Evolutionary conservation across 306 rosid species (phyloP).

Genomic region (Dicorynia guianensis): DNA sequence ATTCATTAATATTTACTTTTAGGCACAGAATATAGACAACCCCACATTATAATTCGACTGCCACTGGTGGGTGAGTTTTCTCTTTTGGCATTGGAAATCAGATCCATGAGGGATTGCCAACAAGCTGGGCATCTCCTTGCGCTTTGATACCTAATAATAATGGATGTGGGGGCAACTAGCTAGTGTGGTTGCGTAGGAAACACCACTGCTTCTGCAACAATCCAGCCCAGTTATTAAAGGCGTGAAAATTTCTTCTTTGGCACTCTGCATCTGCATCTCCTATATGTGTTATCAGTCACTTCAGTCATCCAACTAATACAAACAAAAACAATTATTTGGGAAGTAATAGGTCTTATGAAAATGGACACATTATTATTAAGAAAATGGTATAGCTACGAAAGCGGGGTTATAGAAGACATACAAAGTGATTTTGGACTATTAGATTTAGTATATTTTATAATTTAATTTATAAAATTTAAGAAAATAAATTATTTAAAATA

Average conservation of each 20-base stretch:
- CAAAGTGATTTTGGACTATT: too few relatives aligned
- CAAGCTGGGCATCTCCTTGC: constrained; percentile 10
- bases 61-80: constrained; percentile 30
- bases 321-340: neutral
- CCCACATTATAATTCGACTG: constrained; percentile 34
- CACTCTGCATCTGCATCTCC: neutral
- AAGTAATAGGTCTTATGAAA: too few relatives aligned
- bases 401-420: too few relatives aligned
- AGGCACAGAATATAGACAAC: neutral
- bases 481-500: too few relatives aligned
- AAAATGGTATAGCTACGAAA: too few relatives aligned
- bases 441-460: too few relatives aligned
- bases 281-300: constrained; percentile 2
- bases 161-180: constrained; percentile 40
- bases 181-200: constrained; percentile 51
- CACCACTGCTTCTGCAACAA: constrained; percentile 45
- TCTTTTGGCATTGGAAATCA: constrained; percentile 19
- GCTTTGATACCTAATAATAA: constrained; percentile 11
- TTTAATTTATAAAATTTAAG: too few relatives aligned
- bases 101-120: constrained; percentile 41
- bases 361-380: too few relatives aligned
- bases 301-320: constrained; percentile 14
- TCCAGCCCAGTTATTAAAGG: constrained; percentile 53
- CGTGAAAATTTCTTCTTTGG: constrained; percentile 33
- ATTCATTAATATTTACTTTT: constrained; percentile 39